Evolutionary conservation across 495 filamentous ascomycete species (phyloP).

Genomic region (Podospora didyma): DNA sequence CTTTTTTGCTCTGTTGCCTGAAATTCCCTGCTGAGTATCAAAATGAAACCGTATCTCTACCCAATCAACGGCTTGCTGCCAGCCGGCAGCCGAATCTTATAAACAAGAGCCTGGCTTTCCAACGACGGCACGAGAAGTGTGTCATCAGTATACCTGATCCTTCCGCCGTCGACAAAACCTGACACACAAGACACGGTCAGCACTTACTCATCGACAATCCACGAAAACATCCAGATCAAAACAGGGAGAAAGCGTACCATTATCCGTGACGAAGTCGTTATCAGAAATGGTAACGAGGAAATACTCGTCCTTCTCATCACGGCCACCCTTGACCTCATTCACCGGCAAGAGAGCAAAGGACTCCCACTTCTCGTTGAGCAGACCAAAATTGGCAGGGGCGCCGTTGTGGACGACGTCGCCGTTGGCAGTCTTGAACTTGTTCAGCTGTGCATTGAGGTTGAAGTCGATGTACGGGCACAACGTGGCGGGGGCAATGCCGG

Average conservation of each 20-base stretch:
- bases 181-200: background rate
- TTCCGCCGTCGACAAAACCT: conserved; percentile 63
- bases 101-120: conserved; percentile 68
- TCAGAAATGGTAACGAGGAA: conserved; percentile 68
- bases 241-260: conserved; percentile 45
- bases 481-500: conserved; percentile 54
- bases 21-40: too few relatives aligned
- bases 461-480: conserved; percentile 72
- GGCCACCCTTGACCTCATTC: conserved; percentile 36
- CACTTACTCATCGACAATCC: conserved; percentile 5
- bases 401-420: conserved; percentile 60
- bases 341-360: conserved; percentile 62
- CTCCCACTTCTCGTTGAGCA: conserved; percentile 83
- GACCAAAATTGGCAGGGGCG: conserved; percentile 45
- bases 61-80: conserved; percentile 16
- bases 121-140: conserved; percentile 60
- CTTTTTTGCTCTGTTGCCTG: too few relatives aligned
- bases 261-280: conserved; percentile 79
- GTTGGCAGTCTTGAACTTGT: conserved; percentile 44
- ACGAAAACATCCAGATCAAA: too few relatives aligned
- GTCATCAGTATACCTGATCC: conserved; percentile 55
- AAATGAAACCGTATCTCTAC: too few relatives aligned
- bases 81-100: conserved; percentile 59
- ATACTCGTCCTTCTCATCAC: conserved; percentile 60
- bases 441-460: conserved; percentile 65